A percentile compares a stretch with the other conserved stretches of the same genome.
phyloP scores from a whole-genome alignment of 1,284 basidiomycete species.

The Chondrostereum purpureum region DNA sequence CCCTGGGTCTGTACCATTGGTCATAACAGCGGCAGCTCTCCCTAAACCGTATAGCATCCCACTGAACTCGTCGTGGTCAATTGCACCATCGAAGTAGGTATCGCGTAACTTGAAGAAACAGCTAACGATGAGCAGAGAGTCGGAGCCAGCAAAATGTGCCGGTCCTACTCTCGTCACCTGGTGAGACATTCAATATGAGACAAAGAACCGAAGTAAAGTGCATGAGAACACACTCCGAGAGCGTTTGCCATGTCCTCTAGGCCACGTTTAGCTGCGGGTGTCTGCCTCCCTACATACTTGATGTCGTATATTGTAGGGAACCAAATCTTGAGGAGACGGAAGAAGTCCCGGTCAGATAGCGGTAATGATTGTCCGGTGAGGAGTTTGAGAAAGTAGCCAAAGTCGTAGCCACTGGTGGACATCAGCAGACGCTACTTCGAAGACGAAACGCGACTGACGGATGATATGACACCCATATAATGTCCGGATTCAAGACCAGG shows the following conservation, averaged over 20 bases:
- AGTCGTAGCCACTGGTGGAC: constrained; percentile 86
- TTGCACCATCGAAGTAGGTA: constrained; percentile 81
- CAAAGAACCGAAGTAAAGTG: constrained; percentile 6
- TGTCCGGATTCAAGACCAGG: constrained; percentile 83
- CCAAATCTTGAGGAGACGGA: constrained; percentile 85
- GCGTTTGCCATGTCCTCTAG: constrained; percentile 96
- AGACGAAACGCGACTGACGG: constrained; percentile 44
- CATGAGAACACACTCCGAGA: constrained; percentile 54
- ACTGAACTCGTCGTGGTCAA: constrained; percentile 76
- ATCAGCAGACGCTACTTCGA: background rate
- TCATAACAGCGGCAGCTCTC: constrained; percentile 61
- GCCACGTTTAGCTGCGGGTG: constrained; percentile 89
- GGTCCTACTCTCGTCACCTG: constrained; percentile 87
- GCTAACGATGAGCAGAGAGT: constrained; percentile 86
- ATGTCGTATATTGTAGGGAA: constrained; percentile 98
- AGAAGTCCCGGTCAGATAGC: constrained; percentile 86
- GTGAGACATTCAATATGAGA: constrained; percentile 8
- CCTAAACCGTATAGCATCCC: constrained; percentile 75
- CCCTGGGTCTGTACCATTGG: constrained; percentile 57
- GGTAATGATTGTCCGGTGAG: constrained; percentile 87
- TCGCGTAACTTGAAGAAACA: constrained; percentile 97
- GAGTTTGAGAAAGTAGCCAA: constrained; percentile 96
- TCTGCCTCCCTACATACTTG: constrained; percentile 92
- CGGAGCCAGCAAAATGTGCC: constrained; percentile 94
- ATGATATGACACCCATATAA: constrained; percentile 98